Conservation (phyloP, 202 grass and related monocot genomes). For the Eragrostis tef region DNA sequence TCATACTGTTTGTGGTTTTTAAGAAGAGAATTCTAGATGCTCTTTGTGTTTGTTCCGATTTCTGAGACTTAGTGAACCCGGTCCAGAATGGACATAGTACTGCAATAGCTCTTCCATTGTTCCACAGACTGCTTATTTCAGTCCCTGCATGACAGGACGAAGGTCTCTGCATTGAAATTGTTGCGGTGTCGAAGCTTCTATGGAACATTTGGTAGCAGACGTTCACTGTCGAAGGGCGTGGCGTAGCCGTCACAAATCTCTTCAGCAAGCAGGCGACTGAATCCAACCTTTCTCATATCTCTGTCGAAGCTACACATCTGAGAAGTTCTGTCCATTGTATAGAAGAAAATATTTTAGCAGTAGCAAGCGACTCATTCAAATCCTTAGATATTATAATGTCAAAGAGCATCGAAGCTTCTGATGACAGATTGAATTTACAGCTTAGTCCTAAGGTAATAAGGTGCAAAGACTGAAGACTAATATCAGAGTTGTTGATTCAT, state of each 20-base stretch:
- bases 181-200: conserved; percentile 22
- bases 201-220: not conserved
- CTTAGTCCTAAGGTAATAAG: not conserved
- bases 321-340: not conserved
- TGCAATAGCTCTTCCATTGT: not conserved
- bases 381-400: not conserved
- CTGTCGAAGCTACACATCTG: not conserved
- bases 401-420: not conserved
- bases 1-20: not conserved
- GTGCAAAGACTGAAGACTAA: not conserved
- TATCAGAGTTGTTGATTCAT: not conserved
- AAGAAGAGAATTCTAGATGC: not conserved
- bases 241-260: not conserved
- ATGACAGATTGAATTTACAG: not conserved
- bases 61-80: not conserved
- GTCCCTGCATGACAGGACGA: not conserved
- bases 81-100: not conserved
- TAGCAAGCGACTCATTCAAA: conserved; percentile 26
- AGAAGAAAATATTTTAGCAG: too few relatives aligned
- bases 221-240: conserved; percentile 30
- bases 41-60: not conserved
- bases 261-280: not conserved
- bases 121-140: not conserved
- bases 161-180: not conserved
- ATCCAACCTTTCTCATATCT: conserved; percentile 21